These are phyloP conservation scores for Pelargonium australe DNA, from an alignment of 441 rosid species.

Conservation along the genomic window DNA sequence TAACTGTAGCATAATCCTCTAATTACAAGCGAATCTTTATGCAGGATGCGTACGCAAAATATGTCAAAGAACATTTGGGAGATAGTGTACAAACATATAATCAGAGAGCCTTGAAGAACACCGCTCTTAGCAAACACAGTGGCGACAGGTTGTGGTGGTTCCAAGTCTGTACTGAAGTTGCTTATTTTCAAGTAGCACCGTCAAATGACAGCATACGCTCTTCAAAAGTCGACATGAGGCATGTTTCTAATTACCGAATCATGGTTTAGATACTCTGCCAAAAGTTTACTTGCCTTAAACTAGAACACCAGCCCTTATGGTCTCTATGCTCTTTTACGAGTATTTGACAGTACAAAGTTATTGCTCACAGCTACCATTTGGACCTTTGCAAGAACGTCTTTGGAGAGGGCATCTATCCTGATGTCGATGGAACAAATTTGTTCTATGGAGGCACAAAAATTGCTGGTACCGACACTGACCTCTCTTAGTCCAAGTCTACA, in stretches of 20 bases:
- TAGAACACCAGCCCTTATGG: neutral
- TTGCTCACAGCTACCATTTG: conserved; percentile 59
- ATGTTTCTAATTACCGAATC: conserved; percentile 13
- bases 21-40: neutral
- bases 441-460: conserved; percentile 81
- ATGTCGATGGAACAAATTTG: conserved; percentile 69
- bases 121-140: conserved; percentile 37
- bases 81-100: conserved; percentile 41
- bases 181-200: conserved; percentile 95
- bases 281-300: neutral
- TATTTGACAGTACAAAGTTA: too few relatives aligned
- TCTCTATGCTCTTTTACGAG: too few relatives aligned
- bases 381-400: conserved; percentile 81
- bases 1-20: too few relatives aligned
- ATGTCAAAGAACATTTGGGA: conserved; percentile 50
- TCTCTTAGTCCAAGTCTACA: neutral
- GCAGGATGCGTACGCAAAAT: conserved; percentile 76
- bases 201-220: conserved; percentile 81
- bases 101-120: conserved; percentile 51
- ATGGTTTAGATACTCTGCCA: too few relatives aligned
- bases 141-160: conserved; percentile 88
- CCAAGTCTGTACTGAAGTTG: conserved; percentile 94
- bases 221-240: conserved; percentile 68
- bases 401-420: conserved; percentile 70
- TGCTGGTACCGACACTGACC: conserved; percentile 41